Percentiles rank a stretch among this genome's conserved stretches.
phyloP scores from a whole-genome alignment of 495 filamentous ascomycete species.

The Halenospora varia region DNA sequence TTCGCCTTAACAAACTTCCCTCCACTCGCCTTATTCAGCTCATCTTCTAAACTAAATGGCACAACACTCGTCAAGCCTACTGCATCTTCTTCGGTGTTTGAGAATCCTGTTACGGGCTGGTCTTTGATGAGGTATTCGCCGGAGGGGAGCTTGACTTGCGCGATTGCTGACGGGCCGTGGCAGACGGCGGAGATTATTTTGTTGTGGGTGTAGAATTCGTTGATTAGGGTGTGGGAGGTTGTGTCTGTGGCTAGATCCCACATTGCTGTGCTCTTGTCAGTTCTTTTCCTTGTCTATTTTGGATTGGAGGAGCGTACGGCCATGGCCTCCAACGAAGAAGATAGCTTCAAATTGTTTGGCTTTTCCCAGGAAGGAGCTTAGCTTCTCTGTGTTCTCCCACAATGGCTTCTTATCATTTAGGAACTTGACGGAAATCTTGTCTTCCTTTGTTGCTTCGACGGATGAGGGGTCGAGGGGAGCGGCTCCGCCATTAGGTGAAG shows the following conservation, averaged over 20 bases:
- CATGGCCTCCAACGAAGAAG: constrained; percentile 74
- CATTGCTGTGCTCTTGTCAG: constrained; percentile 48
- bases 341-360: constrained; percentile 62
- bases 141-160: constrained; percentile 48
- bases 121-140: constrained; percentile 51
- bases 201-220: constrained; percentile 54
- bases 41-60: constrained; percentile 64
- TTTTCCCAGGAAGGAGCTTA: constrained; percentile 46
- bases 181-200: constrained; percentile 66
- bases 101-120: constrained; percentile 62
- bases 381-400: constrained; percentile 59
- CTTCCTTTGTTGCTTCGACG: constrained; percentile 54
- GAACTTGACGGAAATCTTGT: constrained; percentile 50
- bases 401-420: constrained; percentile 44
- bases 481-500: constrained; percentile 63
- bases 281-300: not conserved
- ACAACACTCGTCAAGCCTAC: constrained; percentile 42
- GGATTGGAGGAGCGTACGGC: constrained; percentile 44
- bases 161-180: constrained; percentile 61
- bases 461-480: constrained; percentile 65
- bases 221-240: constrained; percentile 50
- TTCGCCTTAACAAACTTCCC: constrained; percentile 56
- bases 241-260: constrained; percentile 57
- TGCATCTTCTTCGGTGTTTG: constrained; percentile 61
- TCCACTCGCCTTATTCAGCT: constrained; percentile 45